Conservation (phyloP, 768 basidiomycete genomes). For the Tylopilus subfusipes region DNA sequence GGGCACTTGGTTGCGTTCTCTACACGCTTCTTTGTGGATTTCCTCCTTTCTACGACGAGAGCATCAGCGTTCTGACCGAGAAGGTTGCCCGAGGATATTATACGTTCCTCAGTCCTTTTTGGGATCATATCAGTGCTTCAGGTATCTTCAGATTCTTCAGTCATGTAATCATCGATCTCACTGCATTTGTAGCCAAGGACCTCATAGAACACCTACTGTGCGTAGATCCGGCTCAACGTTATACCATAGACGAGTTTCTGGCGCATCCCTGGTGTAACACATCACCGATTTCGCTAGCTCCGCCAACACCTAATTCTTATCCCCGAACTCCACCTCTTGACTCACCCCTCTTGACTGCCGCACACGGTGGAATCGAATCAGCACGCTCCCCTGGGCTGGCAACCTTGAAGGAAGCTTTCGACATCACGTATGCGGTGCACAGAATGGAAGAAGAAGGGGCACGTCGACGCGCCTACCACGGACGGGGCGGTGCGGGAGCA, state of each 20-base stretch:
- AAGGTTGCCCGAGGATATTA: constrained; percentile 98
- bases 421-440: constrained; percentile 98
- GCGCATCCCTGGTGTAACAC: constrained; percentile 93
- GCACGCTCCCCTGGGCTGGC: constrained; percentile 90
- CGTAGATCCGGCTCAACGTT: constrained; percentile 92
- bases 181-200: constrained; percentile 70
- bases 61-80: constrained; percentile 95
- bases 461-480: constrained; percentile 76
- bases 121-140: constrained; percentile 88
- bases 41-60: constrained; percentile 98
- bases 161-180: constrained; percentile 7
- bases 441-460: constrained; percentile 99
- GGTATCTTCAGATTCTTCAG: constrained; percentile 44
- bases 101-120: constrained; percentile 98
- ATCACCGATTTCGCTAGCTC: constrained; percentile 56
- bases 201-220: constrained; percentile 92
- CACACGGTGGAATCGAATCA: constrained; percentile 66
- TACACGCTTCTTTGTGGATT: constrained; percentile 98
- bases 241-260: constrained; percentile 97
- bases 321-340: constrained; percentile 55
- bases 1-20: constrained; percentile 98
- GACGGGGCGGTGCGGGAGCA: constrained; percentile 70
- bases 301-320: constrained; percentile 59
- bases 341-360: constrained; percentile 84
- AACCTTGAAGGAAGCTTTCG: constrained; percentile 95